Evolutionary conservation across 768 basidiomycete genomes (phyloP), one percentile per base, ranked within the genome.

Genomic region (Russula virescens): DNA sequence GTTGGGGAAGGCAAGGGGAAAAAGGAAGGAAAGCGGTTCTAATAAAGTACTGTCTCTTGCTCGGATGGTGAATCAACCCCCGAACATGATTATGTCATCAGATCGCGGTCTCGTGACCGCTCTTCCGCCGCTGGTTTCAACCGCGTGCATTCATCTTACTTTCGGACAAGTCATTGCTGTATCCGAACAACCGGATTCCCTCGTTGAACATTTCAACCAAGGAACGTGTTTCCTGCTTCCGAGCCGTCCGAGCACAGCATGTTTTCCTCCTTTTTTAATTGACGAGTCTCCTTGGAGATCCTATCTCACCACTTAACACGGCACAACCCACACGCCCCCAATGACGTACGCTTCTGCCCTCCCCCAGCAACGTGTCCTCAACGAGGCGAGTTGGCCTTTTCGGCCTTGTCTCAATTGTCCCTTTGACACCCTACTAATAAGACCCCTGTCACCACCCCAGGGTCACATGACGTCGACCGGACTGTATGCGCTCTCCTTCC

Each of bases 41-140:
- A 28, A 52, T 40, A 16, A 25, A 56, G 25, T 42, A 6, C 11
- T 7, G 19, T 16, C 14, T 42, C n/a, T 34, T 5, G 5, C 23
- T 26, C 8, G 28, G 38, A 28, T 34, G 50, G 50, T 51, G 55
- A 45, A 58, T 58, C 50, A 50, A 43, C 58, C 46, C 13, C 55
- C 62, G 57, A 56, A 64, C 53, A 23, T 50, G 53, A 34, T 64
- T 59, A 64, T 23, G 19, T 64, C 48, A 64, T 34, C 34, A 51
- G 63, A 60, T 60, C 63, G 63, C 63, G 63, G 48, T 64, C 63
- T 35, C 58, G 63, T 64, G 63, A 64, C 58, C 23, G 23, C 43
- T 7, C 43, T 46, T 59, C 19, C 35, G 16, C n/a, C 25, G 23
- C 61, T 38, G n/a, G n/a, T 50, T 50, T 42, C 51, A 61, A 40